Percentiles rank a stretch among this genome's conserved stretches.
Conservation (phyloP, 176 grass and related monocot genomes). For the Bolboschoenus planiculmis region DNA sequence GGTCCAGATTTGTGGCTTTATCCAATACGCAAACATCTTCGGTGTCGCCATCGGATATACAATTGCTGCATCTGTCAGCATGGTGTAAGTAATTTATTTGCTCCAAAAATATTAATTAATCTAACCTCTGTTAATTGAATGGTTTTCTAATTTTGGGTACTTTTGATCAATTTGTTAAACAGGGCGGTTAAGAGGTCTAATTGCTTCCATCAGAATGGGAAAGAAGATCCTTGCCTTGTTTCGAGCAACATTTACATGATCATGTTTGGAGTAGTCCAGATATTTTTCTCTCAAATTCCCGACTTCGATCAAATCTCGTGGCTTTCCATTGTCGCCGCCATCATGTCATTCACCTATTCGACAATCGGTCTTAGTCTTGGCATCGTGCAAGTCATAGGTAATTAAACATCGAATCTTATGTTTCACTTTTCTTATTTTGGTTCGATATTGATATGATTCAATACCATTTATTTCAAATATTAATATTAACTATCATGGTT, state of each 20-base stretch:
- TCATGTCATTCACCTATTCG: constrained; percentile 99
- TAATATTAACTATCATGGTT: background rate
- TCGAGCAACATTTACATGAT: constrained; percentile 91
- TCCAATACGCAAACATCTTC: constrained; percentile 94
- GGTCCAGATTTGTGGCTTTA: constrained; percentile 74
- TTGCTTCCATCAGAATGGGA: constrained; percentile 71
- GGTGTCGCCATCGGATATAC: constrained; percentile 99
- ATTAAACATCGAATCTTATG: background rate
- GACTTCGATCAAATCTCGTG: constrained; percentile 94
- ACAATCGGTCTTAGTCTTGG: constrained; percentile 68
- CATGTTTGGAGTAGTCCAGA: constrained; percentile 71
- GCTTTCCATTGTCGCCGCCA: constrained; percentile 79
- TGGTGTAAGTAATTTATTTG: constrained; percentile 55
- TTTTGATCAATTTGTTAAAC: background rate
- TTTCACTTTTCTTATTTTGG: background rate
- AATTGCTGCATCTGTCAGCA: constrained; percentile 95
- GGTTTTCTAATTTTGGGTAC: background rate
- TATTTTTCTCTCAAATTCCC: constrained; percentile 91
- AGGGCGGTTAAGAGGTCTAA: constrained; percentile 78
- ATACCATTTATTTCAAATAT: background rate
- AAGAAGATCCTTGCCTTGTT: constrained; percentile 56
- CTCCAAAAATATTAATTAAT: background rate
- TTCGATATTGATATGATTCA: background rate
- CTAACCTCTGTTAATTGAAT: background rate
- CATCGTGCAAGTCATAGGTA: constrained; percentile 66